Conservation (phyloP, 768 basidiomycete species). For the Tricholoma terreum region DNA sequence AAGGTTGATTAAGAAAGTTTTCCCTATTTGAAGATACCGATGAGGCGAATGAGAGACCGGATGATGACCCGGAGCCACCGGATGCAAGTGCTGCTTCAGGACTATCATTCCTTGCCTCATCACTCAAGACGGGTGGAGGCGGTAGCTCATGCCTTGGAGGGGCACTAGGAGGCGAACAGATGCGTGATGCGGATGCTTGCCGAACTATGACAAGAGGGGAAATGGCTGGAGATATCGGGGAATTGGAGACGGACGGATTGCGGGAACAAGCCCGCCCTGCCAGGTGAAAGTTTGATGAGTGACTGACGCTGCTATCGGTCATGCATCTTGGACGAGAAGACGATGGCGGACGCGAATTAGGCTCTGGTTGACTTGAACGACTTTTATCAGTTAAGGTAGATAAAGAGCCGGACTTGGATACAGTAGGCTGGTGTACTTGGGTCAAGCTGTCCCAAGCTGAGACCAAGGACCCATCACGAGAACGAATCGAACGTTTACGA, state of each 20-base stretch:
- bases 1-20: conserved; percentile 22
- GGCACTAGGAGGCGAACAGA: conserved; percentile 42
- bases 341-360: conserved; percentile 31
- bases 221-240: conserved; percentile 11
- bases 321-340: conserved; percentile 46
- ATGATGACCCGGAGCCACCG: conserved; percentile 32
- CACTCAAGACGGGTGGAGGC: conserved; percentile 33
- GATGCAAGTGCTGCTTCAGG: conserved; percentile 11
- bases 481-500: conserved; percentile 18
- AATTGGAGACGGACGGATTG: conserved; percentile 9
- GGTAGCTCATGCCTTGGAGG: conserved; percentile 50
- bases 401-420: conserved; percentile 29
- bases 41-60: conserved; percentile 44
- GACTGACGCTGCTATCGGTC: conserved; percentile 37
- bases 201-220: conserved; percentile 39
- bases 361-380: conserved; percentile 32
- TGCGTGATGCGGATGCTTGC: conserved; percentile 40
- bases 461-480: conserved; percentile 16
- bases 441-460: conserved; percentile 24
- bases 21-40: conserved; percentile 31
- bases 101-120: conserved; percentile 13
- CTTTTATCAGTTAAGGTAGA: conserved; percentile 30
- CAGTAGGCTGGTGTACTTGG: conserved; percentile 12
- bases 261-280: conserved; percentile 5
- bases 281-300: conserved; percentile 32